A percentile compares a stretch with the other conserved stretches of the same genome.
Conservation (phyloP, 2,329 filamentous ascomycete genomes). For the Cladosporium colombiae region DNA sequence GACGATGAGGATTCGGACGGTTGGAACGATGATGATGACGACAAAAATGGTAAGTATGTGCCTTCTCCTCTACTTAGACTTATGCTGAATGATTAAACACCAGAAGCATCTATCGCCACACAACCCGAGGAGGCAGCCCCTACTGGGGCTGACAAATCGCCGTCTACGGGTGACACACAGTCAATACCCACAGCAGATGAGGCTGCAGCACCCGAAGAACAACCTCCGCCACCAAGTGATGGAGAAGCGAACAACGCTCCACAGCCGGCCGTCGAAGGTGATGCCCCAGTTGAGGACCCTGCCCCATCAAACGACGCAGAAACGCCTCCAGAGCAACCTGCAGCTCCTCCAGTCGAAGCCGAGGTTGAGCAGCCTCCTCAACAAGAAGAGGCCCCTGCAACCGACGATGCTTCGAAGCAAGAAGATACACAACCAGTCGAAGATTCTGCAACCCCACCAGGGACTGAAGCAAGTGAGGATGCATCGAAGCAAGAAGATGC, state of each 20-base stretch:
- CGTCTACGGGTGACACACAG: neutral
- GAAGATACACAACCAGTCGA: neutral
- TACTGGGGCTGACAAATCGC: neutral
- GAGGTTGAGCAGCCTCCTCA: neutral
- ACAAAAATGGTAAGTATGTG: neutral
- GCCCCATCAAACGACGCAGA: neutral
- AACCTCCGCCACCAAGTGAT: neutral
- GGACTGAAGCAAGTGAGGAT: neutral
- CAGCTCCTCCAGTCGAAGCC: neutral
- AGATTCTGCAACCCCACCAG: neutral
- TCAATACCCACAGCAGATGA: neutral
- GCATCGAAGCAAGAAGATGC: neutral
- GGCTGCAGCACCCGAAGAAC: neutral
- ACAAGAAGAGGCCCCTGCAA: neutral
- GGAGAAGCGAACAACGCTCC: neutral
- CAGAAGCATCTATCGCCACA: neutral
- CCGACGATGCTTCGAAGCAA: conserved; percentile 5
- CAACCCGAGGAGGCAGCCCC: neutral
- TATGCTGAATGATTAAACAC: neutral
- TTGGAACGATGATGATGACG: conserved; percentile 3
- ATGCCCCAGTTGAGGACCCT: neutral
- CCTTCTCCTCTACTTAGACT: neutral
- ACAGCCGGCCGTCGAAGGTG: neutral
- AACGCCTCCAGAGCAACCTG: conserved; percentile 4
- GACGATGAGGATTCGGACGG: conserved; percentile 10